Conservation (phyloP, 345 rosid species). For the Populus davidiana region DNA sequence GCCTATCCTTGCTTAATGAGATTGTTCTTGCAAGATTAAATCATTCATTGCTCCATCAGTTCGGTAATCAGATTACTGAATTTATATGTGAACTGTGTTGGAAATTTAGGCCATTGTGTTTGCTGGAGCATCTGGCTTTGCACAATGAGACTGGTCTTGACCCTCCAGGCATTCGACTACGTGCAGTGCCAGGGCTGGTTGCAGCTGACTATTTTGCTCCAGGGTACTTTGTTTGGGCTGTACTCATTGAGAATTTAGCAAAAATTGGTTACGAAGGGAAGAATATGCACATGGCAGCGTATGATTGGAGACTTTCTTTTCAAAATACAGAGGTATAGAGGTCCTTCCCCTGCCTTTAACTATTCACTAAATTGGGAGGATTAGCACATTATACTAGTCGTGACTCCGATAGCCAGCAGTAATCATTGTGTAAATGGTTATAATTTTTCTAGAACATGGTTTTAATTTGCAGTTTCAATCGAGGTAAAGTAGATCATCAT, state of each 20-base stretch:
- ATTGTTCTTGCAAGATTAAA: not conserved
- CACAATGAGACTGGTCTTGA: conserved; percentile 76
- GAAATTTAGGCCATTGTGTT: conserved; percentile 55
- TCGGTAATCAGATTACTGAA: not conserved
- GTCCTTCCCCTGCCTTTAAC: conserved; percentile 8
- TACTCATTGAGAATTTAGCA: conserved; percentile 68
- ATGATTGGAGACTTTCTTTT: conserved; percentile 33
- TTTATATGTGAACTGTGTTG: not conserved
- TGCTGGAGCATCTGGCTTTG: conserved; percentile 72
- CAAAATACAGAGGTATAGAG: conserved; percentile 29
- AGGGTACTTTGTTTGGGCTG: conserved; percentile 69
- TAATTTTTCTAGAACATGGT: too few species aligned
- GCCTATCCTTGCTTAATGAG: not conserved
- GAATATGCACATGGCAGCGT: conserved; percentile 39
- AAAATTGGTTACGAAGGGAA: conserved; percentile 76
- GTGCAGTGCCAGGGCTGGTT: conserved; percentile 57
- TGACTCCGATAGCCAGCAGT: too few species aligned
- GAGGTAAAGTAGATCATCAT: too few species aligned
- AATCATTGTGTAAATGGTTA: too few species aligned
- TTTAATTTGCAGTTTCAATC: too few species aligned
- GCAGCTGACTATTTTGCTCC: conserved; percentile 60
- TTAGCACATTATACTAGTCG: too few species aligned
- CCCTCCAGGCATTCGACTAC: conserved; percentile 61
- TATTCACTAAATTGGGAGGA: not conserved
- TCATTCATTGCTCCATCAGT: not conserved